Base-by-base conservation (phyloP, 805 yeast genomes). In the Ogataea paraovalis region DNA sequence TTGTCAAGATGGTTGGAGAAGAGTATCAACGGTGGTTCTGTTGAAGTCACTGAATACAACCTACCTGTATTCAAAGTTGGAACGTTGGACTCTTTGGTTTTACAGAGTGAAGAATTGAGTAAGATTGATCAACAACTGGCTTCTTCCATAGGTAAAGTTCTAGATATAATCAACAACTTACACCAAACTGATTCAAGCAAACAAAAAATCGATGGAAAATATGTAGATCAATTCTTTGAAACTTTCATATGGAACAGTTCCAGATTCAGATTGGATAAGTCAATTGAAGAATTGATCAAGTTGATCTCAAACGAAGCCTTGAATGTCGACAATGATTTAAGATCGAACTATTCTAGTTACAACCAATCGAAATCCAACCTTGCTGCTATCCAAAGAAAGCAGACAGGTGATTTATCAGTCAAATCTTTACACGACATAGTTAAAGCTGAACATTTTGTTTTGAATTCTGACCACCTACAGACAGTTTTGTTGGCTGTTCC, bases 401-500 rank as follows among this genome's bases (percentile, higher is more conserved):
- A 85, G 66, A 85, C 87, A 34, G 99, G 99, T 49, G 97, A 94
- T 65, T 75, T 94, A 55, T 84, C 96, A 3, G 91, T 92, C 47
- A 83, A 87, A 65, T 87, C 97, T 3, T 74, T 94, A 51, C 97
- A 92, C 64, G 94, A 88, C 60, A 78, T 92, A 47, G 97, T 94
- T 44, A 78, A 79, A 44, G 85, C 89, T 10, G 81, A 82, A 44
- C 89, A 94, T 60, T 87, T 94, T 65, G 91, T 94, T 14, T 72
- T 86, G 55, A 80, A 82, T 57, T 86, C 96, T 5, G 98, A 92
- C 53, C 87, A 91, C 66, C 76, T 94, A 62, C 82, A 83, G 42
- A 89, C 97, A 0, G 74, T 88, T n/a, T 73, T 94, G 48, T 74
- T 94, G 44, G 99, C 92, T 0, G 96, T 94, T 21, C 98, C 98